Evolutionary conservation across 768 basidiomycete species (phyloP), one percentile per base, ranked within the genome.

Genomic region (Pleurotus tuoliensis): DNA sequence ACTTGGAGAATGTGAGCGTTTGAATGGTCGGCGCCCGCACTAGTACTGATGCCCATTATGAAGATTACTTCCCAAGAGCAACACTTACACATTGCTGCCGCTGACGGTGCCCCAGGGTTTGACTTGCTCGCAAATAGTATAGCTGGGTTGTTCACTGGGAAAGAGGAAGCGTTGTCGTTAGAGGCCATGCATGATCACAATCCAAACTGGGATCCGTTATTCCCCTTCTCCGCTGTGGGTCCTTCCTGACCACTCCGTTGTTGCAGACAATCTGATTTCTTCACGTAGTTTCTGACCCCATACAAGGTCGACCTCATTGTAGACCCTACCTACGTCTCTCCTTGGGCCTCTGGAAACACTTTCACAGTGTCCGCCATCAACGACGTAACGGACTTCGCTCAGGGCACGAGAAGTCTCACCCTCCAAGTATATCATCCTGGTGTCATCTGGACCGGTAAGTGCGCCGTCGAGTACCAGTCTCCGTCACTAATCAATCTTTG

Each of bases 141-240:
- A 4, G 83, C 85, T 1, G 61, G 68, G 16, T 68, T 79, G 52
- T 90, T 94, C 64, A 83, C 83, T n/a, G 68, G 65, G 1, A 64
- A 70, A 6, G 76, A 71, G 11, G 61, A 65, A 15, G 67, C 66
- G 22, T 74, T 83, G 0, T 67, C 69, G 1, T 72, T 77, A 0
- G 77, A 88, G 5, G 66, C 75, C 2, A 87, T 93, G 81, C 79
- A 90, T 58, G 85, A 90, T 56, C 79, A 86, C 65, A 94, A 93
- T 61, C 72, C 82, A 13, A 92, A 97, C 63, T 98, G 94, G 94
- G 92, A 96, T 68, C 74, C 84, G 1, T 65, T 95, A 39, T 92
- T 88, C 67, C 90, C 90, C 12, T 90, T 92, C 69, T 88, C 88
- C 2, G 73, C 84, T 43, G 91, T 90, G 62, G 37, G 83, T 67